A percentile compares a stretch with the other conserved stretches of the same genome.
Evolutionary conservation across 345 rosid species (phyloP).

Genomic region (Bruguiera sexangula): DNA sequence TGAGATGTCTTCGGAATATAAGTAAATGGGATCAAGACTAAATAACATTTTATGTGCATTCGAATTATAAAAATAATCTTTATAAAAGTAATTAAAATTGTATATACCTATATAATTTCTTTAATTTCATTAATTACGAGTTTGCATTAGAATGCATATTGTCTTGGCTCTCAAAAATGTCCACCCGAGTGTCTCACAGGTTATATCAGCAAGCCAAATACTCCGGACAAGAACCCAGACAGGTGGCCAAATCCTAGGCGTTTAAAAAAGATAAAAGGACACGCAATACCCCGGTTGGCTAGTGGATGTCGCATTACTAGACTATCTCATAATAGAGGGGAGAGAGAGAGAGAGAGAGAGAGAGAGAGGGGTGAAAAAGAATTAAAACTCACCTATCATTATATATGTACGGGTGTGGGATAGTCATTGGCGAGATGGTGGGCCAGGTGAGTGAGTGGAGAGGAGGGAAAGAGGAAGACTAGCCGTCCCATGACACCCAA

Average conservation of each 20-base stretch:
- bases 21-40: neutral
- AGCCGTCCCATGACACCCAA: too few relatives aligned
- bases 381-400: too few relatives aligned
- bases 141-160: too few relatives aligned
- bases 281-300: neutral
- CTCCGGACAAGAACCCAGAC: neutral
- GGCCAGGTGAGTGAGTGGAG: neutral
- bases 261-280: conserved; percentile 4
- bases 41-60: too few relatives aligned
- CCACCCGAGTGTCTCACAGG: conserved; percentile 14
- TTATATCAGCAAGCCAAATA: conserved; percentile 26
- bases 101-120: too few relatives aligned
- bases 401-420: neutral
- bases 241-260: conserved; percentile 23
- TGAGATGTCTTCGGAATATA: neutral
- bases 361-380: neutral
- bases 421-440: neutral
- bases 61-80: too few relatives aligned
- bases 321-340: conserved; percentile 29
- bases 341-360: conserved; percentile 30
- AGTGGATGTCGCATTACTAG: neutral
- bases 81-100: too few relatives aligned
- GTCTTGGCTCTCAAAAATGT: conserved; percentile 6
- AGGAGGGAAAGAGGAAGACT: neutral
- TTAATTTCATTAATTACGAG: neutral